These are phyloP conservation scores for Ustanciosporium gigantosporum DNA, from an alignment of 1,284 basidiomycete species.

Conservation along the genomic window DNA sequence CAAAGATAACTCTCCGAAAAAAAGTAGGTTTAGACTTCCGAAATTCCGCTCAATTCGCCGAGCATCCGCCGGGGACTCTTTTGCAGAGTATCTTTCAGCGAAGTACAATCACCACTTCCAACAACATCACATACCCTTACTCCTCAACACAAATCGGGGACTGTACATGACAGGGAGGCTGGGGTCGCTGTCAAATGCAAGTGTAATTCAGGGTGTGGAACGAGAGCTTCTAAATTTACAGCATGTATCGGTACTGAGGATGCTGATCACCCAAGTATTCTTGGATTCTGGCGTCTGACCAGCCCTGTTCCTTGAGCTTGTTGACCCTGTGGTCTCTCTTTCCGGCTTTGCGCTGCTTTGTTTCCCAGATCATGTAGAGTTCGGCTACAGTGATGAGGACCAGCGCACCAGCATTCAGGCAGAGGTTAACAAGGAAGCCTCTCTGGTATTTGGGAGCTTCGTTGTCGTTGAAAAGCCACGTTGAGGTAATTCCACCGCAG, in stretches of 20 bases:
- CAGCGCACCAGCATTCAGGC: constrained; percentile 25
- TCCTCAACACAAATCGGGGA: too few relatives aligned
- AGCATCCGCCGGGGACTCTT: too few relatives aligned
- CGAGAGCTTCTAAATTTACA: too few relatives aligned
- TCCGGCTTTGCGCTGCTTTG: constrained; percentile 28
- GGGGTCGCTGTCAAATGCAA: too few relatives aligned
- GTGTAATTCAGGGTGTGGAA: too few relatives aligned
- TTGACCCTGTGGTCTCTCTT: constrained; percentile 39
- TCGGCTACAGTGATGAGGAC: constrained; percentile 38
- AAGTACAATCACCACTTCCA: too few relatives aligned
- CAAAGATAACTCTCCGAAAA: too few relatives aligned
- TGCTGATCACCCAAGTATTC: constrained; percentile 52
- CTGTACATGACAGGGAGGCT: too few relatives aligned
- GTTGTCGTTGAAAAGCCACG: constrained; percentile 44
- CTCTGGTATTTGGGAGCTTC: constrained; percentile 38
- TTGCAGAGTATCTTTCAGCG: too few relatives aligned
- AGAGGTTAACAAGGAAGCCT: constrained; percentile 46
- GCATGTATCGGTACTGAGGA: constrained; percentile 44
- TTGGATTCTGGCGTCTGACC: constrained; percentile 41
- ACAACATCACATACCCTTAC: too few relatives aligned
- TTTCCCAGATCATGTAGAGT: constrained; percentile 42
- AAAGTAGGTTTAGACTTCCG: too few relatives aligned
- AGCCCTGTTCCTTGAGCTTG: constrained; percentile 28
- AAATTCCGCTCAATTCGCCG: too few relatives aligned
- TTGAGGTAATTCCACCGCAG: constrained; percentile 39